Base-by-base conservation (phyloP, 179 eudicot species). In the Vitellaria paradoxa region DNA sequence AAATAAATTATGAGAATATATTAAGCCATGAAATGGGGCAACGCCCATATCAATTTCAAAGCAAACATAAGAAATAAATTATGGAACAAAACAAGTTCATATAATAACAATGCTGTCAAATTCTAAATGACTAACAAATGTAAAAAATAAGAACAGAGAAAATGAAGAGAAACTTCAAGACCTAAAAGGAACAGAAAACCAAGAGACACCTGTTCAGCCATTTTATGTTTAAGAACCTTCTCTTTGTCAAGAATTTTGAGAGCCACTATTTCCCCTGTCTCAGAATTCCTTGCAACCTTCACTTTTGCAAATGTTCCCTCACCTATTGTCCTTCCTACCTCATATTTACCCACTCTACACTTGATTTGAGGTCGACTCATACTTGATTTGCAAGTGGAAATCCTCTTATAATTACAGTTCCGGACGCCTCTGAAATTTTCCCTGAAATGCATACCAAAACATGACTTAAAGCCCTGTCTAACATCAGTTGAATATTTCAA, bases 291-390 rank as follows among this genome's bases (percentile, higher is more conserved):
- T 6, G 98, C 98, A 83, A 91, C 90, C 79, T 84, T 93, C 40
- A 93, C 98, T 79, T 93, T 93, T 42, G 98, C 98, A 79, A 91
- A 93, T 65, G 98, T 87, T 65, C 98, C 98, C 85, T 93, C 97
- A 14, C 98, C 98, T 74, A 93, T 91, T 72, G 97, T 93, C 84
- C 98, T 88, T 46, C 98, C 98, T 70, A 93, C 79, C 87, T 93
- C 98, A 76, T 91, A 93, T 75, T 89, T 91, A 65, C 97, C 98
- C 11, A 93, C 88, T 76, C 82, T 82, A 20, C 93, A 91, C 90
- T 93, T 93, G 70, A 89, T 81, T 82, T 85, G 89, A 67, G 92
- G 72, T 46, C 82, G 81, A 80, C 72, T 93, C 97, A 93, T 91
- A 71, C 13, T 70, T 30, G 62, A 78, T 66, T 59, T 24, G 53